A percentile compares a stretch with the other conserved stretches of the same genome.
phyloP scores from a whole-genome alignment of 805 yeast genomes.

The Kluyveromyces siamensis region DNA sequence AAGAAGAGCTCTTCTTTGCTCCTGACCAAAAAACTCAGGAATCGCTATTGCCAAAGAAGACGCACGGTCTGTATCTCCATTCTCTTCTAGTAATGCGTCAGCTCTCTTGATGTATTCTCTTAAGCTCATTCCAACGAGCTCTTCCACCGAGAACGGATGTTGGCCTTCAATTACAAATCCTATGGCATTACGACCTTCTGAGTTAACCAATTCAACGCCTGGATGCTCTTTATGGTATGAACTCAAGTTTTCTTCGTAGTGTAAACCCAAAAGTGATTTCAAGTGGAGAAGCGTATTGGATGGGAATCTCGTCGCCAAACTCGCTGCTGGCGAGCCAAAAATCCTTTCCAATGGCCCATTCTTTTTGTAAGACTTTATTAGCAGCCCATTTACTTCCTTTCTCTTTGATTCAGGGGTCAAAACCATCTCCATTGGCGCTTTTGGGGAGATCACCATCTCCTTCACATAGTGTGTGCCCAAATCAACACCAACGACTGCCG shows the following conservation, averaged over 20 bases:
- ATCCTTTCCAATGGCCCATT: slow-evolving; percentile 52
- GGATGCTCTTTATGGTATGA: slow-evolving; percentile 49
- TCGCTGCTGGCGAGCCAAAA: slow-evolving; percentile 68
- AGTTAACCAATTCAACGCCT: slow-evolving; percentile 42
- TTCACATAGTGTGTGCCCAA: slow-evolving; percentile 82
- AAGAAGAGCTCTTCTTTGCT: slow-evolving; percentile 59
- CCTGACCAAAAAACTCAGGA: slow-evolving; percentile 59
- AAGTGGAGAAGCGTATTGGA: slow-evolving; percentile 53
- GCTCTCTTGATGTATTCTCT: slow-evolving; percentile 61
- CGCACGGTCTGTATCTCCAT: slow-evolving; percentile 38
- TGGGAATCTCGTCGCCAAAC: slow-evolving; percentile 68
- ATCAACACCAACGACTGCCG: slow-evolving; percentile 81
- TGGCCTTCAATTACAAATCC: slow-evolving; percentile 39
- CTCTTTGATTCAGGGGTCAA: slow-evolving; percentile 87
- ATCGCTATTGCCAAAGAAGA: slow-evolving; percentile 67
- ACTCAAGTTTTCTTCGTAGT: slow-evolving; percentile 37
- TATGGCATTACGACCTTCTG: slow-evolving; percentile 43
- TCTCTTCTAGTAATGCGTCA: slow-evolving; percentile 44
- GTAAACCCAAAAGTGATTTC: slow-evolving; percentile 64
- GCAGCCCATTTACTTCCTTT: slow-evolving; percentile 76
- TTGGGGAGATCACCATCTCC: slow-evolving; percentile 85
- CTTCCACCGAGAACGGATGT: slow-evolving; percentile 42
- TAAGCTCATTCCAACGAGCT: slow-evolving; percentile 74
- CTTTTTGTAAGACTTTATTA: slow-evolving; percentile 37
- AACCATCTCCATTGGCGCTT: slow-evolving; percentile 78